Evolutionary conservation across 345 rosid genomes (phyloP), one percentile per base, ranked within the genome.

Genomic region (Arabis alpina): DNA sequence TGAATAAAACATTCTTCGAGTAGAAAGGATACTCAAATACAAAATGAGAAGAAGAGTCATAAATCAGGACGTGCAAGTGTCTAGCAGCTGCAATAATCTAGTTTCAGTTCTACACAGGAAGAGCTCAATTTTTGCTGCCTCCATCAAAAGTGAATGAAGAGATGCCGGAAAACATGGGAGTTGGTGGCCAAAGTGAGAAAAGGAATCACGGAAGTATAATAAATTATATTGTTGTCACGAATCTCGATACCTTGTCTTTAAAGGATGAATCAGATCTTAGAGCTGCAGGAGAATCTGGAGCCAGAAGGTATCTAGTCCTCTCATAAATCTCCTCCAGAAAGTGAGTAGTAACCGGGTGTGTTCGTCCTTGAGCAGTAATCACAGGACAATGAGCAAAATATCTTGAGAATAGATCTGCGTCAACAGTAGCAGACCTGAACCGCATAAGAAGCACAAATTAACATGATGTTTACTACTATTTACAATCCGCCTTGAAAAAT

Each of bases 341-440:
- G 79, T 80, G 85, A 43, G 80, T 76, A 24, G 83, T 81, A 82
- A 90, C 98, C 3, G 93, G 92, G 80, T 93, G 95, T 47, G 93
- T 90, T 60, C 97, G 83, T 68, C 97, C 98, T 79, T 84, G 80
- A 40, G 97, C 97, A 74, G 89, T 82, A 58, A 93, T 84, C 40
- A 93, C 93, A 44, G 98, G 98, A 72, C 97, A 93, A 71, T 83
- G 74, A 55, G 91, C 90, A 83, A 90, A 93, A 80, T 90, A 93
- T 49, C 85, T 82, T 48, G 97, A 90, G 74, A 90, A 90, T 55
- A 84, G 81, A 76, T 76, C 77, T 36, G 98, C 88, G 82, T 93
- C 96, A 75, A 93, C 98, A 5, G 98, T 93, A 61, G 98, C 98
- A 53, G 98, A 93, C 98, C 98, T 90, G 82, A 67, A 56, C 34